These are phyloP conservation scores for Cylindrodendrum hubeiense DNA, from an alignment of 2,329 filamentous ascomycete species.

Conservation along the genomic window DNA sequence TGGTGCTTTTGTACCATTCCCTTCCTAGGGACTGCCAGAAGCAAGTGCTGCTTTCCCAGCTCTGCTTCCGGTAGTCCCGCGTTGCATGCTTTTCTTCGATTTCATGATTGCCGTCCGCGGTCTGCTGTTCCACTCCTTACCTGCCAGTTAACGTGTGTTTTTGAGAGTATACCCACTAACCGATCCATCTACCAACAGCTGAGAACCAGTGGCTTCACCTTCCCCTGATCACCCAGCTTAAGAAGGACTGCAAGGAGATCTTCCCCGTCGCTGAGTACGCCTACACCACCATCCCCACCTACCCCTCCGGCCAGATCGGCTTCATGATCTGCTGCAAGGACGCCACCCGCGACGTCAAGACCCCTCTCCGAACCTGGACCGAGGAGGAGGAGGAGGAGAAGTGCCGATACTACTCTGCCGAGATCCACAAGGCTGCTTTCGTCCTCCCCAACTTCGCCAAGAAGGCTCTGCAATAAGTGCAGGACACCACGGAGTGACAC, in stretches of 20 bases:
- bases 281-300: conserved; percentile 99
- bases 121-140: conserved; percentile 38
- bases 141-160: conserved; percentile 23
- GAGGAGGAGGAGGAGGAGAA: conserved; percentile 91
- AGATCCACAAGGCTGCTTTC: conserved; percentile 96
- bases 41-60: conserved; percentile 56
- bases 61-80: conserved; percentile 54
- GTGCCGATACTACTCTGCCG: conserved; percentile 97
- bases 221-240: conserved; percentile 91
- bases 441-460: conserved; percentile 93
- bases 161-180: conserved; percentile 33
- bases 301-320: conserved; percentile 98
- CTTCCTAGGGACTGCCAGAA: conserved; percentile 51
- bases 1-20: conserved; percentile 42
- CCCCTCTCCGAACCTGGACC: conserved; percentile 85
- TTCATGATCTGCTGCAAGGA: conserved; percentile 99
- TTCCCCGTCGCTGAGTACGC: conserved; percentile 99
- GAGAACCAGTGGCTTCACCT: conserved; percentile 99
- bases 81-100: conserved; percentile 41
- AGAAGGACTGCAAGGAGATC: conserved; percentile 96
- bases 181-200: conserved; percentile 64
- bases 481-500: not conserved
- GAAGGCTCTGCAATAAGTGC: conserved; percentile 72
- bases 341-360: conserved; percentile 82
- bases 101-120: conserved; percentile 28